A percentile compares a stretch with the other conserved stretches of the same genome.
Conservation (phyloP, 306 rosid genomes). For the Delonix regia region DNA sequence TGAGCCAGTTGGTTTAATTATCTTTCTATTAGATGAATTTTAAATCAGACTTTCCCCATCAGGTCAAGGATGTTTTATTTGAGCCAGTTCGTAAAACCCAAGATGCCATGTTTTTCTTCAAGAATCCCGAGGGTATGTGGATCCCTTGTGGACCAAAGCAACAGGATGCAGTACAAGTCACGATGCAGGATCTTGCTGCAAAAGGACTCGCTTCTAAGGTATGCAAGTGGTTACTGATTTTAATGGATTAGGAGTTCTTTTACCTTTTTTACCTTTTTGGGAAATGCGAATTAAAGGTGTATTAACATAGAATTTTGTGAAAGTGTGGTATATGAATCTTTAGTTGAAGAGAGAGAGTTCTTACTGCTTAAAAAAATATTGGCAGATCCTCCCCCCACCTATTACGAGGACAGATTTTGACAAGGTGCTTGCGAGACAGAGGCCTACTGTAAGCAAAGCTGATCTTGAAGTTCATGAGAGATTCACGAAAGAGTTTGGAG, state of each 20-base stretch:
- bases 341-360: conserved; percentile 23
- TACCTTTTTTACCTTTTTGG: neutral
- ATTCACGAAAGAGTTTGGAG: conserved; percentile 96
- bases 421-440: conserved; percentile 93
- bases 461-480: conserved; percentile 94
- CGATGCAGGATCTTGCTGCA: conserved; percentile 86
- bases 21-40: conserved; percentile 14
- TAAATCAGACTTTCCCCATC: conserved; percentile 26
- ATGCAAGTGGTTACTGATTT: conserved; percentile 27
- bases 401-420: conserved; percentile 86
- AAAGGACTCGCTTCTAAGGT: conserved; percentile 91
- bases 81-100: conserved; percentile 99
- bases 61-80: conserved; percentile 97
- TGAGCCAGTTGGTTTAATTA: conserved; percentile 16
- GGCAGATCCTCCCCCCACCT: conserved; percentile 96
- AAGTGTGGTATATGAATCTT: neutral
- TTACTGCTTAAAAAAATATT: conserved; percentile 39
- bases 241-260: conserved; percentile 6
- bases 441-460: conserved; percentile 94
- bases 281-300: conserved; percentile 4
- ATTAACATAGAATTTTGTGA: neutral
- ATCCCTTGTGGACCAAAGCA: conserved; percentile 96
- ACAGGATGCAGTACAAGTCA: conserved; percentile 67
- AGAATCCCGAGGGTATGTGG: conserved; percentile 75
- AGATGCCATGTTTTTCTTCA: conserved; percentile 92